Conservation (phyloP, 108 stramenopile species). For the Cyclostephanos tholiformis region DNA sequence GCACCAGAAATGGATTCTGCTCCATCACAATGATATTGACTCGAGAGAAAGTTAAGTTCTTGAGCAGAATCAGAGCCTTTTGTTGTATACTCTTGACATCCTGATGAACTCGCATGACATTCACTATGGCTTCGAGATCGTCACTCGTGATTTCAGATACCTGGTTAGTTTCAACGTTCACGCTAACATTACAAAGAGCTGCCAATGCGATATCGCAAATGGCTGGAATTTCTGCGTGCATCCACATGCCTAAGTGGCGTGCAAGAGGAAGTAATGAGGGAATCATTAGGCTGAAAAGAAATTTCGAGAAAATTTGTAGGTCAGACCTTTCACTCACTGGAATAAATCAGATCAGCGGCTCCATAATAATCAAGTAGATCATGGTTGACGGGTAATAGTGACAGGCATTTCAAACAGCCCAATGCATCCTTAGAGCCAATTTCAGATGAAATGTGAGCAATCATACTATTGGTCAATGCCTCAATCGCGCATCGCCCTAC, state of each 20-base stretch:
- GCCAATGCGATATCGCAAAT: constrained; percentile 23
- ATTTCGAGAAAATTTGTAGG: not conserved
- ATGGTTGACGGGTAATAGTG: constrained; percentile 7
- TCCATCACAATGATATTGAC: constrained; percentile 26
- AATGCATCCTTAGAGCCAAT: constrained; percentile 24
- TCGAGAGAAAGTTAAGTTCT: constrained; percentile 36
- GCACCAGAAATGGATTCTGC: constrained; percentile 19
- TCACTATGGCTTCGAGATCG: constrained; percentile 27
- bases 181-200: constrained; percentile 33
- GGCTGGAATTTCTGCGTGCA: constrained; percentile 20
- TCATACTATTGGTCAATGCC: constrained; percentile 20
- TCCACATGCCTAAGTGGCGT: constrained; percentile 16
- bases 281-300: too few relatives aligned
- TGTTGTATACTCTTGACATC: constrained; percentile 27
- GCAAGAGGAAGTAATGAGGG: too few relatives aligned
- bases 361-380: constrained; percentile 23
- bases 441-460: constrained; percentile 28
- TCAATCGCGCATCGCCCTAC: constrained; percentile 23
- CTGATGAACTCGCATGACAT: constrained; percentile 32
- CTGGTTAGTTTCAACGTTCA: constrained; percentile 27
- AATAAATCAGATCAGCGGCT: constrained; percentile 34
- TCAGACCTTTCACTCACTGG: not conserved
- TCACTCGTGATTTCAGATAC: constrained; percentile 29
- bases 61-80: constrained; percentile 31
- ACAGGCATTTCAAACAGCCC: constrained; percentile 31